Percentiles rank a stretch among this genome's conserved stretches.
These are phyloP conservation scores for Astrocystis sublimbata DNA, from an alignment of 495 filamentous ascomycete species.

Conservation along the genomic window DNA sequence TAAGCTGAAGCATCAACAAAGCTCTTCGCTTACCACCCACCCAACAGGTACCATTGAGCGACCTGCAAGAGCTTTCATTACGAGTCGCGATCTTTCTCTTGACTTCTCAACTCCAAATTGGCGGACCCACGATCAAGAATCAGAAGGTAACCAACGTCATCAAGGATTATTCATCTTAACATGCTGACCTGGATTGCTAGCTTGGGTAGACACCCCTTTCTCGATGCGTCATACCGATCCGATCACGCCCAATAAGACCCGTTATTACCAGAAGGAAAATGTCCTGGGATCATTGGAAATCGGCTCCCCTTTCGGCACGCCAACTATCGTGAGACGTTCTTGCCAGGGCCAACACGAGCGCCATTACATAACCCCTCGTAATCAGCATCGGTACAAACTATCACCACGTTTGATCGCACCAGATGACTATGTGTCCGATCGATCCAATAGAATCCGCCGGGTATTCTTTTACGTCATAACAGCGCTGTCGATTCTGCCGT, in stretches of 20 bases:
- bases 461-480: constrained; percentile 33
- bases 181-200: not conserved
- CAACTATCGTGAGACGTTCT: not conserved
- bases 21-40: not conserved
- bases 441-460: constrained; percentile 24
- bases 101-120: constrained; percentile 19
- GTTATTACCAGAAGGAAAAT: not conserved
- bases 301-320: not conserved
- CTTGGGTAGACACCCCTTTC: not conserved
- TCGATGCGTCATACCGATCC: not conserved
- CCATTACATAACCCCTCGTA: constrained; percentile 13
- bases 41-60: not conserved
- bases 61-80: constrained; percentile 6
- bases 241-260: not conserved
- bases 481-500: constrained; percentile 33
- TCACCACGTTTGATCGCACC: constrained; percentile 19
- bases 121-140: not conserved
- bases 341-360: not conserved
- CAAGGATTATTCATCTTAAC: not conserved
- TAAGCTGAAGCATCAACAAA: constrained; percentile 8
- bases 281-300: not conserved
- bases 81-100: constrained; percentile 12
- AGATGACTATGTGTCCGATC: constrained; percentile 29
- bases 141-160: constrained; percentile 3
- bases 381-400: constrained; percentile 16